phyloP scores from a whole-genome alignment of 371 early-diverging fungal species.

The Ecytonucleospora hepatopenaei region DNA sequence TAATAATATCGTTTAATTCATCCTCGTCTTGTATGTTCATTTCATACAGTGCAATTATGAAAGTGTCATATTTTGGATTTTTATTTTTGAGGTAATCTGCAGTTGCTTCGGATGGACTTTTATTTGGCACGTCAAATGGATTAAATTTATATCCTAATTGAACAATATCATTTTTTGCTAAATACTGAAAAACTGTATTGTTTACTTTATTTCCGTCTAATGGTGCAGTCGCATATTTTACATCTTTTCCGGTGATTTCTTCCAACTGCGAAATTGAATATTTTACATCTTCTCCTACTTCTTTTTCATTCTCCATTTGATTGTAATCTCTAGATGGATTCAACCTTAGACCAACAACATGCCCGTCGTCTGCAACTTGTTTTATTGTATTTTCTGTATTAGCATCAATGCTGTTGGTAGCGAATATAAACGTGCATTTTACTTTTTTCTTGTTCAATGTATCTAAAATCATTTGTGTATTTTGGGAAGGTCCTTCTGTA shows the following conservation, averaged over 20 bases:
- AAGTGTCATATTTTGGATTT: slow-evolving; percentile 45
- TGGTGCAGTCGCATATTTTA: slow-evolving; percentile 48
- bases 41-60: slow-evolving; percentile 53
- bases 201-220: slow-evolving; percentile 27
- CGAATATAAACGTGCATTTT: slow-evolving; percentile 49
- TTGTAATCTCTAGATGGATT: slow-evolving; percentile 51
- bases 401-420: slow-evolving; percentile 23
- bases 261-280: slow-evolving; percentile 41
- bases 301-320: slow-evolving; percentile 23
- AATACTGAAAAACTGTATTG: slow-evolving; percentile 32
- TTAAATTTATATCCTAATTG: slow-evolving; percentile 47
- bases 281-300: slow-evolving; percentile 44
- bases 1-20: slow-evolving; percentile 43
- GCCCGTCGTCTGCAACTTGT: slow-evolving; percentile 45
- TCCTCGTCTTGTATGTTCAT: slow-evolving; percentile 42
- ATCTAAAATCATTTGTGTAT: slow-evolving; percentile 33
- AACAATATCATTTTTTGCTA: slow-evolving; percentile 44
- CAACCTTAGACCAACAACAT: slow-evolving; percentile 51
- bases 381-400: slow-evolving; percentile 24
- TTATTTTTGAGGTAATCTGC: slow-evolving; percentile 33
- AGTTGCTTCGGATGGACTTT: slow-evolving; percentile 23
- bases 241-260: slow-evolving; percentile 25
- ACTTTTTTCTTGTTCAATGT: slow-evolving; percentile 28
- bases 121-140: slow-evolving; percentile 41
- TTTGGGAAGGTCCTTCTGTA: slow-evolving; percentile 45